Conservation (phyloP, 139 green algal species). For the Spirogloea muscicola region DNA sequence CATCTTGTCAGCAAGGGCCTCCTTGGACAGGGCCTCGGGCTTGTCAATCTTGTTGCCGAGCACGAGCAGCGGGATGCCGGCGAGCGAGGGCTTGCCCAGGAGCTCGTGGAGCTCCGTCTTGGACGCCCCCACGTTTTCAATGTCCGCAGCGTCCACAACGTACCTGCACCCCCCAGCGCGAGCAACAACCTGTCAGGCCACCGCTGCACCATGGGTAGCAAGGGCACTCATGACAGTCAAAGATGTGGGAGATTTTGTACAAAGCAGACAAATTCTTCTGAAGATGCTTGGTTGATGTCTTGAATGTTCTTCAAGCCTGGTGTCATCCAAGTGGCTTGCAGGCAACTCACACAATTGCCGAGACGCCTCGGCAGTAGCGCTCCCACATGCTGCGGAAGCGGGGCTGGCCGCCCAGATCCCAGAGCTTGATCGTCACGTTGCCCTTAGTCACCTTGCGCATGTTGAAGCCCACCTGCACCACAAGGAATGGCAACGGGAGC, state of each 20-base stretch:
- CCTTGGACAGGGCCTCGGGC: constrained; percentile 64
- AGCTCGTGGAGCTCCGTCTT: constrained; percentile 62
- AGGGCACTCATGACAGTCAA: too few relatives aligned
- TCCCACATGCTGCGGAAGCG: constrained; percentile 97
- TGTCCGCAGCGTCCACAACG: constrained; percentile 90
- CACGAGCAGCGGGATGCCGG: constrained; percentile 88
- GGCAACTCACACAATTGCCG: constrained; percentile 82
- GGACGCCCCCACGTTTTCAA: constrained; percentile 68
- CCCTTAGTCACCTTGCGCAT: constrained; percentile 96
- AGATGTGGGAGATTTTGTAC: too few relatives aligned
- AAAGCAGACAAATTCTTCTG: too few relatives aligned
- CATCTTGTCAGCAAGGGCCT: constrained; percentile 74
- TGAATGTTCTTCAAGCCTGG: too few relatives aligned
- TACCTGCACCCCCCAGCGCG: too few relatives aligned
- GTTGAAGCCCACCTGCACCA: constrained; percentile 85
- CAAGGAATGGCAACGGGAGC: too few relatives aligned
- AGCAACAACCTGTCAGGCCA: too few relatives aligned
- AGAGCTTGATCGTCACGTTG: constrained; percentile 95
- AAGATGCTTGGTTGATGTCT: too few relatives aligned
- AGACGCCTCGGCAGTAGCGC: constrained; percentile 94
- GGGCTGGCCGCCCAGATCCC: constrained; percentile 94
- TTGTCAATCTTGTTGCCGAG: constrained; percentile 99
- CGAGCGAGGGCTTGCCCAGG: constrained; percentile 50
- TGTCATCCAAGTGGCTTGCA: too few relatives aligned
- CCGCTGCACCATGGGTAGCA: too few relatives aligned